These are phyloP conservation scores for Scleromitrula shiraiana DNA, from an alignment of 2,329 filamentous ascomycete genomes.

Conservation along the genomic window DNA sequence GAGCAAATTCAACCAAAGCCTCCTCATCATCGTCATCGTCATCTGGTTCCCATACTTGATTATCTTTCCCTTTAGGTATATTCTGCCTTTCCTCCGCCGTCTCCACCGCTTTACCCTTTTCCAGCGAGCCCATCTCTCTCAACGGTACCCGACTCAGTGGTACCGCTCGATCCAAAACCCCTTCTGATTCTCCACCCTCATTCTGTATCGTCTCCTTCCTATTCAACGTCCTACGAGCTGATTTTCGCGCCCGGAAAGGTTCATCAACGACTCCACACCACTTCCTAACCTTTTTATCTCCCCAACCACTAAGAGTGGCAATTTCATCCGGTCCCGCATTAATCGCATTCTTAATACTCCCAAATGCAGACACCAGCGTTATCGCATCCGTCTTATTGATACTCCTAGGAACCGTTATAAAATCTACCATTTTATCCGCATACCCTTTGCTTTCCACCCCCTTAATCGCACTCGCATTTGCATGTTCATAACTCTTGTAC, in stretches of 20 bases:
- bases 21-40: slow-evolving; percentile 41
- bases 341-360: slow-evolving; percentile 75
- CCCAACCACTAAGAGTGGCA: slow-evolving; percentile 81
- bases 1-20: slow-evolving; percentile 40
- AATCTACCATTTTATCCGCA: slow-evolving; percentile 80
- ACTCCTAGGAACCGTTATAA: slow-evolving; percentile 80
- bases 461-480: slow-evolving; percentile 69
- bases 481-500: slow-evolving; percentile 91
- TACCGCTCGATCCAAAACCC: slow-evolving; percentile 32
- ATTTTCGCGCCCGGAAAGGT: slow-evolving; percentile 70
- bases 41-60: slow-evolving; percentile 32
- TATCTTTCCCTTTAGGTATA: slow-evolving; percentile 27
- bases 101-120: background rate
- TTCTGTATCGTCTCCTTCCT: slow-evolving; percentile 18
- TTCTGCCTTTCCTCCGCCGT: slow-evolving; percentile 3
- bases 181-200: slow-evolving; percentile 23
- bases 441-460: slow-evolving; percentile 80
- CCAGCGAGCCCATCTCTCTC: slow-evolving; percentile 19
- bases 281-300: slow-evolving; percentile 83
- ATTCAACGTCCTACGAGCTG: slow-evolving; percentile 46
- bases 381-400: slow-evolving; percentile 95
- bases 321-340: slow-evolving; percentile 86
- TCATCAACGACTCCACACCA: slow-evolving; percentile 80
- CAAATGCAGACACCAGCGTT: slow-evolving; percentile 83
- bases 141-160: slow-evolving; percentile 26